Conservation (phyloP, 2,329 filamentous ascomycete species). For the Ambrosiella cleistominuta region DNA sequence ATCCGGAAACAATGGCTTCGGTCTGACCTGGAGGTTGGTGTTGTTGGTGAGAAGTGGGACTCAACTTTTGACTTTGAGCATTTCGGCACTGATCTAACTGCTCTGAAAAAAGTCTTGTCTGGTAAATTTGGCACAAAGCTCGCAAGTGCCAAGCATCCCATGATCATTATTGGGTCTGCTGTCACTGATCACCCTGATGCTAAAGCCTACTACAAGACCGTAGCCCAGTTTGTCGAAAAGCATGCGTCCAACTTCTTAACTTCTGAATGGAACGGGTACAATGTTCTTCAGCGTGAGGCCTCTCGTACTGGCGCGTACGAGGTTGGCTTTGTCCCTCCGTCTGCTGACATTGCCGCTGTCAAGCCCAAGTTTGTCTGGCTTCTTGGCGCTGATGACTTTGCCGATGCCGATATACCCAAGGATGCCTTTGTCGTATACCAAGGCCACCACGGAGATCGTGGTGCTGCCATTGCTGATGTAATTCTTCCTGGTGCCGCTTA, state of each 20-base stretch:
- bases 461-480: constrained; percentile 82
- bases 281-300: constrained; percentile 83
- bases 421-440: constrained; percentile 96
- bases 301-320: constrained; percentile 89
- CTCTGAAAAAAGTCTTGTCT: constrained; percentile 69
- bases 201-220: constrained; percentile 80
- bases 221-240: constrained; percentile 86
- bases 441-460: constrained; percentile 89
- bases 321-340: constrained; percentile 82
- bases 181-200: constrained; percentile 82
- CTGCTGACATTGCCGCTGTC: constrained; percentile 60
- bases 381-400: constrained; percentile 83
- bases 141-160: constrained; percentile 68
- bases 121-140: constrained; percentile 90
- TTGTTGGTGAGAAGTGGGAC: constrained; percentile 79
- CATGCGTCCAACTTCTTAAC: constrained; percentile 76
- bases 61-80: constrained; percentile 94
- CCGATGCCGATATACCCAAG: constrained; percentile 73
- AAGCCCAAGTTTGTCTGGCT: constrained; percentile 94
- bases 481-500: constrained; percentile 89
- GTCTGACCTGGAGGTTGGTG: constrained; percentile 80
- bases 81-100: constrained; percentile 59
- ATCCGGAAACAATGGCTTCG: constrained; percentile 97
- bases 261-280: constrained; percentile 91
- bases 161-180: constrained; percentile 90